Conservation (phyloP, 495 filamentous ascomycete species). For the Aspergillus wentii region DNA sequence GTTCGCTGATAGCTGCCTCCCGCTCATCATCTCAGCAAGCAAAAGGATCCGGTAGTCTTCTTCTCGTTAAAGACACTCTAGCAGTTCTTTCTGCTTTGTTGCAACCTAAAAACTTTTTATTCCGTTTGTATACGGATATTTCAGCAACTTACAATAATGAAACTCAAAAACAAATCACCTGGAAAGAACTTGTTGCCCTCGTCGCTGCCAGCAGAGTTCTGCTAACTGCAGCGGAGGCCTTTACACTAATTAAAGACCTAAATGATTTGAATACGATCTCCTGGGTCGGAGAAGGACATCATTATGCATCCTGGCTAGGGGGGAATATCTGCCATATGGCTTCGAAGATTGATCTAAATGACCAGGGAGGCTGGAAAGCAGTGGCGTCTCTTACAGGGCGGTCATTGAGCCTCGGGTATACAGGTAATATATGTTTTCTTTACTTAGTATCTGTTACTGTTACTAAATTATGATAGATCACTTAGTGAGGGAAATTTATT, state of each 20-base stretch:
- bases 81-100: slow-evolving; percentile 52
- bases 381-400: slow-evolving; percentile 59
- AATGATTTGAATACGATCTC: slow-evolving; percentile 18
- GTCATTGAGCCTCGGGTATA: slow-evolving; percentile 67
- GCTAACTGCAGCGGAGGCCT: slow-evolving; percentile 71
- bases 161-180: slow-evolving; percentile 44
- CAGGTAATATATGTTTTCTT: slow-evolving; percentile 43
- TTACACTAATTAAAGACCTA: slow-evolving; percentile 41
- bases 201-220: slow-evolving; percentile 69
- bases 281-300: slow-evolving; percentile 64
- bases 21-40: slow-evolving; percentile 21
- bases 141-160: slow-evolving; percentile 22
- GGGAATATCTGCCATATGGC: slow-evolving; percentile 54
- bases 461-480: slow-evolving; percentile 38
- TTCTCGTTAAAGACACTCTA: slow-evolving; percentile 32
- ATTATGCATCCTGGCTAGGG: slow-evolving; percentile 76
- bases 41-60: slow-evolving; percentile 21
- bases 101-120: slow-evolving; percentile 46
- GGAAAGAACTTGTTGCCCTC: slow-evolving; percentile 63
- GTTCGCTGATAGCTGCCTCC: slow-evolving; percentile 38
- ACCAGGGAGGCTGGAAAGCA: slow-evolving; percentile 46
- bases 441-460: too few species aligned
- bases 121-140: slow-evolving; percentile 49
- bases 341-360: slow-evolving; percentile 23
- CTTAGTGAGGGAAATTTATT: slow-evolving; percentile 47